These are phyloP conservation scores for Fusarium sublunatum DNA, from an alignment of 2,329 filamentous ascomycete genomes.

Conservation along the genomic window DNA sequence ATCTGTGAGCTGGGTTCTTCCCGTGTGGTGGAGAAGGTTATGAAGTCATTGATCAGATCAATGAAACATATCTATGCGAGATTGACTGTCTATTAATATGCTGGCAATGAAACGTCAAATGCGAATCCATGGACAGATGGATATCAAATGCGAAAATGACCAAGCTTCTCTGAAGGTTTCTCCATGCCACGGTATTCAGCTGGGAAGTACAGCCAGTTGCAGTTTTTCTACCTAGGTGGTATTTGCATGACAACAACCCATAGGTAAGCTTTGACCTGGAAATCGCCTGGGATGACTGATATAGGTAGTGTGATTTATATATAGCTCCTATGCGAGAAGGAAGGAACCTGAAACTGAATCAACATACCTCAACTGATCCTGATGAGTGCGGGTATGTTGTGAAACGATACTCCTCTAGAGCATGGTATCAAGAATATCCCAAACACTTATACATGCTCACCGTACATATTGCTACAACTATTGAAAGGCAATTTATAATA, in stretches of 20 bases:
- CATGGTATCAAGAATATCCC: too few species aligned
- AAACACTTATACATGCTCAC: too few species aligned
- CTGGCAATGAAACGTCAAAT: background rate
- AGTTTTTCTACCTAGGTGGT: too few species aligned
- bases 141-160: background rate
- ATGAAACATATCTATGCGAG: slow-evolving; percentile 2
- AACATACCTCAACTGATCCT: background rate
- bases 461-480: too few species aligned
- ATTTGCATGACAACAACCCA: background rate
- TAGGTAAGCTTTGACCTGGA: background rate
- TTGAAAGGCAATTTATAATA: too few species aligned
- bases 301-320: slow-evolving; percentile 5
- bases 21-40: slow-evolving; percentile 4
- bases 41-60: slow-evolving; percentile 29
- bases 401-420: too few species aligned
- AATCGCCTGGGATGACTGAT: background rate
- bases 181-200: too few species aligned
- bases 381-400: background rate
- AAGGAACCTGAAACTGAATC: slow-evolving; percentile 10
- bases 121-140: background rate
- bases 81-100: slow-evolving; percentile 3
- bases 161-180: too few species aligned
- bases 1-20: slow-evolving; percentile 10
- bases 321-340: slow-evolving; percentile 5
- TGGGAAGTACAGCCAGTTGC: too few species aligned